phyloP scores from a whole-genome alignment of 306 rosid species.

The Quercus gilva region DNA sequence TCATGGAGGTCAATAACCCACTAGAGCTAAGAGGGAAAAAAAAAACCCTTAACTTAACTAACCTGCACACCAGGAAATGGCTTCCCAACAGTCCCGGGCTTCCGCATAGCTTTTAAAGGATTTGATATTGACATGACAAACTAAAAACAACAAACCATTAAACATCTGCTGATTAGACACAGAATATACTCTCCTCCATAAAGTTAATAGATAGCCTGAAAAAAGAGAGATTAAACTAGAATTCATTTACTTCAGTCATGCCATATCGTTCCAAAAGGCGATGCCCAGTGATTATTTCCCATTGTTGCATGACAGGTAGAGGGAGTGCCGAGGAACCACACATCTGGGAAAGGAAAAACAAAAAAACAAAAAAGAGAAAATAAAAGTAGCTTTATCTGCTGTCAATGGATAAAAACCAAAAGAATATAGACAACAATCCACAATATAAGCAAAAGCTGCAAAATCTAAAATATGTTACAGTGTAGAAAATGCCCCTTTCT shows the following conservation, averaged over 20 bases:
- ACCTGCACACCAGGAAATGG: constrained; percentile 95
- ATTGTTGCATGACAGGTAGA: constrained; percentile 79
- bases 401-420: constrained; percentile 1
- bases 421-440: constrained; percentile 6
- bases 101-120: constrained; percentile 84
- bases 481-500: background rate
- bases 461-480: background rate
- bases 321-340: constrained; percentile 99
- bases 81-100: constrained; percentile 90
- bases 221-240: constrained; percentile 19
- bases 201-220: background rate
- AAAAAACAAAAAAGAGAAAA: constrained; percentile 5
- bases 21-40: background rate
- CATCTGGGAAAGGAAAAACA: constrained; percentile 47
- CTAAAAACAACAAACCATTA: constrained; percentile 43
- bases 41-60: constrained; percentile 20
- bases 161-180: constrained; percentile 6
- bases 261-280: constrained; percentile 91
- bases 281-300: constrained; percentile 88
- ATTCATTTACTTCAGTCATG: constrained; percentile 82
- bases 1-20: too few species aligned
- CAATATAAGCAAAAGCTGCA: background rate
- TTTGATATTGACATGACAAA: constrained; percentile 95
- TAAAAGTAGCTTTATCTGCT: constrained; percentile 10
- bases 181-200: constrained; percentile 1